Evolutionary conservation across 805 yeast genomes (phyloP), one percentile per base, ranked within the genome.

Genomic region (Candida manassasensis): DNA sequence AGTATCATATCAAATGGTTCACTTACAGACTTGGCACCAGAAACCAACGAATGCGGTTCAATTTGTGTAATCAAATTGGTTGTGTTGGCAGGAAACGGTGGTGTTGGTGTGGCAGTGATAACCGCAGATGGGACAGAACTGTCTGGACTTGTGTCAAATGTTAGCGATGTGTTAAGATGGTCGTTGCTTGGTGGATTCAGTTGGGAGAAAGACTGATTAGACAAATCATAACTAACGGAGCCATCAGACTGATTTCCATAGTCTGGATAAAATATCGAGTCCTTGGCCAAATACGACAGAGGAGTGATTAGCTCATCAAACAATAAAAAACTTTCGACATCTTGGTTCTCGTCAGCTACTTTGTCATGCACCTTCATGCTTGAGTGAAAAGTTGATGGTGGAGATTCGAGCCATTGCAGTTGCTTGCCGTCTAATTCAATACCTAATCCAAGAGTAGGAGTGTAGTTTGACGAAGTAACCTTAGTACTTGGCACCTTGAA

Each of bases 1-100:
- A 27, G 31, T 14, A 19, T 21, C 29, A 22, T 28, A 27, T 22
- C 26, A 30, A 19, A 30, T 6, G 33, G 33, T 10, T 30, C 25
- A n/a, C 13, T 18, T 21, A 16, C 17, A 18, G 4, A 19, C 8
- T 12, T 9, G 6, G 17, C 33, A 6, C 12, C 25, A 30, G 13
- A 3, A 14, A 18, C 13, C 12, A 16, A 28, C 27, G 27, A 14
- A 11, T 24, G 27, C 6, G 27, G 12, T 24, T 24, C 27, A 24
- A 24, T 24, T 11, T 24, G 27, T 6, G 9, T 24, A 11, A 24
- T 11, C 12, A 24, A 24, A 11, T 24, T 14, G 6, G 12, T 7
- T 6, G 27, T 11, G 12, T 24, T 24, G 12, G 9, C 27, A 10
- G 22, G 22, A 21, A 21, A 10, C 27, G 27, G 6, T n/a, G 27